A percentile compares a stretch with the other conserved stretches of the same genome.
Evolutionary conservation across 768 basidiomycete genomes (phyloP).

Genomic region (Tulasnella calospora): DNA sequence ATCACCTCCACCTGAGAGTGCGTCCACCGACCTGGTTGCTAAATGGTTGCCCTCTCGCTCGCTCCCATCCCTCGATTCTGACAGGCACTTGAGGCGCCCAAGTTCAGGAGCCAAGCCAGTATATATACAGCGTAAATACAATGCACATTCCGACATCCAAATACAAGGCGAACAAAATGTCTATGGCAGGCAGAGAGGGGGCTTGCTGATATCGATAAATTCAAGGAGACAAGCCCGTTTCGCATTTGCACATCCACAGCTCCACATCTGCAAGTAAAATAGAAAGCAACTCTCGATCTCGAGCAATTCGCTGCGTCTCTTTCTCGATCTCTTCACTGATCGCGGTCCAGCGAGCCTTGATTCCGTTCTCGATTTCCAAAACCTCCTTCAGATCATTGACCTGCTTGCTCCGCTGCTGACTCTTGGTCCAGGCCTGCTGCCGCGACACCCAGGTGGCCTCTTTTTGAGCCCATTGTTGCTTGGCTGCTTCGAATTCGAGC

Average conservation of each 20-base stretch:
- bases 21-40: too few relatives aligned
- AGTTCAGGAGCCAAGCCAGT: neutral
- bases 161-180: neutral
- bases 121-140: slow-evolving; percentile 5
- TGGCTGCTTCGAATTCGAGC: neutral
- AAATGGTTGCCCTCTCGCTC: too few relatives aligned
- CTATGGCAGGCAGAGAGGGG: neutral
- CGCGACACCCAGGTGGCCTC: neutral
- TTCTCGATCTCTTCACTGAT: neutral
- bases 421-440: neutral
- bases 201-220: neutral
- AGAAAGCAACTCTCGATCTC: neutral
- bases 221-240: neutral
- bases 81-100: too few relatives aligned
- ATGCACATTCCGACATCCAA: neutral
- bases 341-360: neutral
- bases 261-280: neutral
- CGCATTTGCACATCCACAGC: slow-evolving; percentile 2
- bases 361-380: neutral
- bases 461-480: neutral
- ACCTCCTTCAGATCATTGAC: neutral
- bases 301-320: neutral
- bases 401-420: neutral
- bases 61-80: too few relatives aligned
- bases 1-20: too few relatives aligned